Percentiles rank a stretch among this genome's conserved stretches.
Conservation (phyloP, 1,284 basidiomycete species). For the Entoloma clypeatum region DNA sequence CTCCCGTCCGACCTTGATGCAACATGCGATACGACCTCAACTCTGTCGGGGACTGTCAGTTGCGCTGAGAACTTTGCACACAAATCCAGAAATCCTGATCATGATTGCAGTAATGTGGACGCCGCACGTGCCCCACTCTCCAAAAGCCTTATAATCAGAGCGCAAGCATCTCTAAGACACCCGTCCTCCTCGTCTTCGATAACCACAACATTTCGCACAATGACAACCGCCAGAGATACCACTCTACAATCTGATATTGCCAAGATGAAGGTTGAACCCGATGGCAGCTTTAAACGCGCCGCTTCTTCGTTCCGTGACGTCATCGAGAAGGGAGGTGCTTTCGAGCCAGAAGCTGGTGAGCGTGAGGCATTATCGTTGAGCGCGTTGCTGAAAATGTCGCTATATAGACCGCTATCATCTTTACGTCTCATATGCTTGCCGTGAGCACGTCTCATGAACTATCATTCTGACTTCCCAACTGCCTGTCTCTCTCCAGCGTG, state of each 20-base stretch:
- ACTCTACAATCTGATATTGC: conserved; percentile 54
- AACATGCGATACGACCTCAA: no score
- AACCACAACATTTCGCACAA: conserved; percentile 11
- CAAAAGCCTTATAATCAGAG: no score
- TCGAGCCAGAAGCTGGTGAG: conserved; percentile 78
- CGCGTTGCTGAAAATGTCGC: not conserved
- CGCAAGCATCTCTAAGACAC: conserved; percentile 3
- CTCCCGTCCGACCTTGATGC: no score
- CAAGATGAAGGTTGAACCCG: conserved; percentile 56
- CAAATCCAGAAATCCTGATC: no score
- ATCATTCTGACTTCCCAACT: not conserved
- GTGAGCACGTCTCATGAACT: conserved; percentile 43
- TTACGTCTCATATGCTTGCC: conserved; percentile 78
- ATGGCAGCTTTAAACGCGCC: conserved; percentile 83
- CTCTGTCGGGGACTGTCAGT: no score
- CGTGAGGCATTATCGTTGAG: conserved; percentile 12
- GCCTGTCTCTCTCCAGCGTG: conserved; percentile 54
- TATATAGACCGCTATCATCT: conserved; percentile 82
- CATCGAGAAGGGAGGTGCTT: conserved; percentile 73
- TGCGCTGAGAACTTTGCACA: no score
- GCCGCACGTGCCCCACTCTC: no score
- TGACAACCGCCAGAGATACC: conserved; percentile 31
- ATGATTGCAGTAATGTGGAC: no score
- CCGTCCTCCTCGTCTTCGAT: not conserved
- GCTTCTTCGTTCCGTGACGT: conserved; percentile 70